Evolutionary conservation across 2,329 filamentous ascomycete genomes (phyloP), one percentile per base, ranked within the genome.

Genomic region (Aspergillus sclerotialis): DNA sequence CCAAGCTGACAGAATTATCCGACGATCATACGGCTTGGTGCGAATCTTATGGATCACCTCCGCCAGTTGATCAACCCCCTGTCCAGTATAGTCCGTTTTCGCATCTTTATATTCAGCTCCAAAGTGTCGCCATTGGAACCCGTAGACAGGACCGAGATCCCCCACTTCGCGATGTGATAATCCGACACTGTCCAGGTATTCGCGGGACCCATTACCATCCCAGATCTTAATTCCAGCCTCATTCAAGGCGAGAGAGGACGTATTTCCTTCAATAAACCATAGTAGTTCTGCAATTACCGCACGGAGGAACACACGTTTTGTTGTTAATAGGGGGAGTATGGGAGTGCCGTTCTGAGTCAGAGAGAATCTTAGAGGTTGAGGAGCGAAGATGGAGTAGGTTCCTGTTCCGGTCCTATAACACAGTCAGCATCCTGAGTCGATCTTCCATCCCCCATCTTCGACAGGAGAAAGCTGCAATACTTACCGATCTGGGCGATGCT

Each of bases 41-140:
- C 77, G 81, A 35, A 98, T 68, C 63, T 94, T 95, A 53, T 84
- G 69, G 23, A 98, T 78, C n/a, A 96, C 80, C 40, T 93, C 84
- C 11, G 84, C 84, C 24, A 98, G 72, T 68, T 98, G 92, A 58
- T 98, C 92, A 11, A 95, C 86, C 12, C 92, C 92, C 58, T 94
- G 73, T 0, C 85, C 88, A 0, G 78, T 73, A 63, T 98, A 98
- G 58, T 96, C 87, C 0, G 83, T 75, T 45, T 79, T 70, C 10
- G 81, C 75, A 53, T 90, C 83, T 12, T 80, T 69, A 60, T 98
- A 98, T 42, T 87, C 79, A 4, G 92, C 92, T 32, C 92, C 92
- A 53, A 98, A 98, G 64, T 96, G 90, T 3, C 92, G 84, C 92
- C 92, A 98, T 65, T 98, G 92, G 67, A 98, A 98, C 2, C 92